A percentile compares a stretch with the other conserved stretches of the same genome.
Evolutionary conservation across 768 basidiomycete species (phyloP).

Genomic region (Amanita rubescens): DNA sequence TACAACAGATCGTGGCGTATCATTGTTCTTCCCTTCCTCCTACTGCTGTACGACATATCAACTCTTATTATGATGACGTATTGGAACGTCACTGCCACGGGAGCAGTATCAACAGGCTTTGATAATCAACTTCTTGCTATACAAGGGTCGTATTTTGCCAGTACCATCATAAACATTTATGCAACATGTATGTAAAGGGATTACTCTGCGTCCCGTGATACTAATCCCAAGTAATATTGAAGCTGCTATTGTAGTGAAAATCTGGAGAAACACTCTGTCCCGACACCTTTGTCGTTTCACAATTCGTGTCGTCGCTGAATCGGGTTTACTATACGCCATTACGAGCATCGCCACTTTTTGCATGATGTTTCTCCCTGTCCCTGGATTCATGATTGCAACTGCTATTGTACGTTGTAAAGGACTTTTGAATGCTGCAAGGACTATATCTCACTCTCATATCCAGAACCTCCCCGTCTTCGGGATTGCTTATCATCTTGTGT

Average conservation of each 20-base stretch:
- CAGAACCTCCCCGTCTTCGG: neutral
- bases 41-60: neutral
- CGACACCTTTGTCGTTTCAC: neutral
- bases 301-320: conserved; percentile 1
- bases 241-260: conserved; percentile 1
- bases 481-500: conserved; percentile 4
- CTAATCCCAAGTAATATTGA: neutral
- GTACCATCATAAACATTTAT: conserved; percentile 1
- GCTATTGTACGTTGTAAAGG: neutral
- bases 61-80: neutral
- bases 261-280: neutral
- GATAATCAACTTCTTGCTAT: too few species aligned
- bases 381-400: neutral
- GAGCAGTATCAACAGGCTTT: too few species aligned
- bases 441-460: neutral
- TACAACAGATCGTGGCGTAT: neutral
- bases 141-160: neutral
- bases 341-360: neutral
- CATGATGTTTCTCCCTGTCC: too few species aligned
- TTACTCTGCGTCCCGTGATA: neutral
- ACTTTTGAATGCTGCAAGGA: too few species aligned
- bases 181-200: conserved; percentile 1
- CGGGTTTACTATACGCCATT: conserved; percentile 2
- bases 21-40: neutral
- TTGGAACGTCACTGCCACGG: too few species aligned